Conservation (phyloP, 352 stramenopile species). For the Phytopythium oedochilum region DNA sequence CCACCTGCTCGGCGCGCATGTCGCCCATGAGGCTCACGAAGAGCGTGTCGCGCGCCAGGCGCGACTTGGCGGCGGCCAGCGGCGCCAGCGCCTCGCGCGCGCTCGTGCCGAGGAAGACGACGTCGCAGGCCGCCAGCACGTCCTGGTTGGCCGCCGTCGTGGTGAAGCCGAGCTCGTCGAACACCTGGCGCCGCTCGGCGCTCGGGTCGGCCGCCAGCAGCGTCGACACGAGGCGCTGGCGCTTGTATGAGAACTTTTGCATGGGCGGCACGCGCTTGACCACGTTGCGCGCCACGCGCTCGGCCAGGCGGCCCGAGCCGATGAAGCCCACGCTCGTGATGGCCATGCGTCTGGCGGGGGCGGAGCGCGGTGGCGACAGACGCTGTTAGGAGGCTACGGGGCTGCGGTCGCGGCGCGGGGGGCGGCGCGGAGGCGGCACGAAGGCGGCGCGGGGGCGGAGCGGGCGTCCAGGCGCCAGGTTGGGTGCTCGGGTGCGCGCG, state of each 20-base stretch:
- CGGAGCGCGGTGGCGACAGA: too few relatives aligned
- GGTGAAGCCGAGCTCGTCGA: slow-evolving; percentile 57
- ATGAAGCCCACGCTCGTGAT: slow-evolving; percentile 73
- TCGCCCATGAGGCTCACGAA: slow-evolving; percentile 77
- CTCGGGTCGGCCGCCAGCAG: slow-evolving; percentile 61
- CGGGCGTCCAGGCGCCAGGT: too few relatives aligned
- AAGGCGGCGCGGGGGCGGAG: too few relatives aligned
- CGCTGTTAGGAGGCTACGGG: too few relatives aligned
- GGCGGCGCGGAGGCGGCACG: too few relatives aligned
- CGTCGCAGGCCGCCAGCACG: slow-evolving; percentile 61
- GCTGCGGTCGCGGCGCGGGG: too few relatives aligned
- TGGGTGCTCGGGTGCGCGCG: too few relatives aligned
- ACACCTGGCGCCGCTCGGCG: slow-evolving; percentile 49
- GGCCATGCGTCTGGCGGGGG: slow-evolving; percentile 7
- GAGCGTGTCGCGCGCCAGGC: slow-evolving; percentile 29
- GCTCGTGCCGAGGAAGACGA: slow-evolving; percentile 66
- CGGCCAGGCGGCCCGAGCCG: slow-evolving; percentile 56
- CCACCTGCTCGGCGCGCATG: slow-evolving; percentile 43
- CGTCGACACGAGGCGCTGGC: slow-evolving; percentile 66
- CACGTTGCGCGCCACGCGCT: slow-evolving; percentile 54
- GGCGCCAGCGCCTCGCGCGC: slow-evolving; percentile 36
- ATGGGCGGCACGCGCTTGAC: slow-evolving; percentile 56
- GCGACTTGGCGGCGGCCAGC: slow-evolving; percentile 13
- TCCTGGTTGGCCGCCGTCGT: slow-evolving; percentile 51
- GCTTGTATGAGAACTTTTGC: slow-evolving; percentile 69